Percentiles rank a stretch among this genome's conserved stretches.
Conservation (phyloP, 2,329 filamentous ascomycete species). For the Cercospora sojina region DNA sequence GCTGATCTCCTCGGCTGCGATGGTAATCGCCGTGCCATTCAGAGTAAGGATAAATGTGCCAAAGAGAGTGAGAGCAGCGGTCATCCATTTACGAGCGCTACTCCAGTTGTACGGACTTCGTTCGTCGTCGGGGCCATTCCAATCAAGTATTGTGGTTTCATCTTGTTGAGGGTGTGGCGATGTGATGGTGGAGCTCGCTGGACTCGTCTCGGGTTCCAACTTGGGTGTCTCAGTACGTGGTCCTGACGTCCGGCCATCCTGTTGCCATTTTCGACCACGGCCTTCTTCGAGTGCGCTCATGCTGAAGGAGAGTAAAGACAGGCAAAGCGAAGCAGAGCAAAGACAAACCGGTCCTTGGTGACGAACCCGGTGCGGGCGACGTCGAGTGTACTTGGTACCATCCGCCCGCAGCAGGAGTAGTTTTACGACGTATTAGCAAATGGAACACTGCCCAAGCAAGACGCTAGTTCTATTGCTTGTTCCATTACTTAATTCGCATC, state of each 20-base stretch:
- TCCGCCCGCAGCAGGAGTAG: neutral
- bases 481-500: neutral
- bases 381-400: neutral
- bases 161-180: conserved; percentile 20
- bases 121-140: conserved; percentile 51
- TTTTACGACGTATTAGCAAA: conserved; percentile 12
- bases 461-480: neutral
- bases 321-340: conserved; percentile 9
- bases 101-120: conserved; percentile 41
- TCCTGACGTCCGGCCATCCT: neutral
- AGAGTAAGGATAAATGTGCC: conserved; percentile 38
- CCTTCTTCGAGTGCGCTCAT: conserved; percentile 10
- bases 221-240: neutral
- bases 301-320: neutral
- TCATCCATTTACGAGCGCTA: conserved; percentile 36
- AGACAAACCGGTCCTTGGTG: neutral
- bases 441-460: neutral
- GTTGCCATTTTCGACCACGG: conserved; percentile 10
- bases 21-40: conserved; percentile 42
- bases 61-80: conserved; percentile 36
- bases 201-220: neutral
- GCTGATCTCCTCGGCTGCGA: conserved; percentile 38
- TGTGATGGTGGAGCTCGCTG: neutral
- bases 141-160: conserved; percentile 43
- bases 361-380: neutral